Conservation (phyloP, 108 stramenopile species). For the Cyclostephanos tholiformis region DNA sequence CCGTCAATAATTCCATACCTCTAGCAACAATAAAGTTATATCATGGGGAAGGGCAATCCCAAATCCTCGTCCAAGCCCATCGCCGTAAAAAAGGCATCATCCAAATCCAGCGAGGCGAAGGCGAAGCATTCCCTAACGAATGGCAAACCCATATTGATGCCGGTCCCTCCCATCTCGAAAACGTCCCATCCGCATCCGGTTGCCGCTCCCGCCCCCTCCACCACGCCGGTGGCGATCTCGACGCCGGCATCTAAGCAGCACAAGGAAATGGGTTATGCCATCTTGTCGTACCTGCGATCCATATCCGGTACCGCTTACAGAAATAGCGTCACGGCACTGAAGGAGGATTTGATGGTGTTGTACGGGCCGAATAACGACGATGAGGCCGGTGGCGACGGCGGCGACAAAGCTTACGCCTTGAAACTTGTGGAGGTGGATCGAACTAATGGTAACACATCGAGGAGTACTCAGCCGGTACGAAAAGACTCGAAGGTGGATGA, state of each 20-base stretch:
- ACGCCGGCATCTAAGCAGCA: slow-evolving; percentile 32
- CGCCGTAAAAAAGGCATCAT: slow-evolving; percentile 18
- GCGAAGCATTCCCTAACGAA: slow-evolving; percentile 18
- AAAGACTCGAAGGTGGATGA: slow-evolving; percentile 8
- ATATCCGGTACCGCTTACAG: slow-evolving; percentile 29
- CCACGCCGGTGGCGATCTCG: slow-evolving; percentile 9
- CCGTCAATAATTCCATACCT: neutral
- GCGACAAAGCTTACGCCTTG: slow-evolving; percentile 24
- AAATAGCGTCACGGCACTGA: slow-evolving; percentile 30
- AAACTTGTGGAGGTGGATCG: slow-evolving; percentile 23
- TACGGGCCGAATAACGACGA: slow-evolving; percentile 29
- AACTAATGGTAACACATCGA: neutral
- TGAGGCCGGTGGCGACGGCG: neutral
- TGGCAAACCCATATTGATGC: neutral
- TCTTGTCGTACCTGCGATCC: slow-evolving; percentile 38
- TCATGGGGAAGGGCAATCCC: slow-evolving; percentile 22
- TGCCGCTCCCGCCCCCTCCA: neutral
- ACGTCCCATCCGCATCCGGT: neutral
- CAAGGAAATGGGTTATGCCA: slow-evolving; percentile 48
- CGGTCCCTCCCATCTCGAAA: neutral
- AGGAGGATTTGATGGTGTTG: slow-evolving; percentile 44
- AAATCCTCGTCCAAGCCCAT: slow-evolving; percentile 17
- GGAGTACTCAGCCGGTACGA: slow-evolving; percentile 6
- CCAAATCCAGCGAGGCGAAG: neutral
- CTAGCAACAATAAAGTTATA: neutral